Base-by-base conservation (phyloP, 495 filamentous ascomycete species). In the Lasiosphaeris hirsuta region DNA sequence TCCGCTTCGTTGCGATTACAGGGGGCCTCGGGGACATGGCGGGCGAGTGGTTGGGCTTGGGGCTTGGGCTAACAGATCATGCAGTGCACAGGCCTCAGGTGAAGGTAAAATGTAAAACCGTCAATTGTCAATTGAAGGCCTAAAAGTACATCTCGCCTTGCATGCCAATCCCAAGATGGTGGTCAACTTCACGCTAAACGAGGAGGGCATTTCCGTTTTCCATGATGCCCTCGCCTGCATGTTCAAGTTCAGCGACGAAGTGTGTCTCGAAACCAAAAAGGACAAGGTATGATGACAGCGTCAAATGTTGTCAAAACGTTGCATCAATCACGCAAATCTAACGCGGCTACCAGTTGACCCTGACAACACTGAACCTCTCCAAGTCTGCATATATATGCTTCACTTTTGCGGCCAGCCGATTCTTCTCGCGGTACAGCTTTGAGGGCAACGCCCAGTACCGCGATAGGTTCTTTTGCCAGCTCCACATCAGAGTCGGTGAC, bases 381-480 rank as follows among this genome's bases (percentile, higher is more conserved):
- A 96, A 95, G 67, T 95, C 94, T 17, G 91, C 91, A 40, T 96
- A 96, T 73, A 85, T 88, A 0, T 90, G 89, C 13, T 89, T 96
- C 63, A 81, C 81, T 10, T 84, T 96, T 38, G 83, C 87, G 47
- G 80, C 79, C 23, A 78, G 77, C 54, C 73, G 75, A n/a, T 98
- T 97, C 73, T 98, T 97, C 66, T 82, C 88, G 19, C 79, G 78
- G 18, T 98, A 96, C 69, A 73, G 79, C 48, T 92, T 83, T 62
- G 73, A 76, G 52, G 76, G 78, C 11, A 67, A 63, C 4, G 61
- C 70, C 7, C 74, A 75, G 58, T 66, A 76, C 45, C 70, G 70
- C 13, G 77, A 79, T n/a, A 75, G 71, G 54, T 80, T 79, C 63
- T 77, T 71, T 54, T 80, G 77, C 61, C 74, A 76, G 47, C 63